These are phyloP conservation scores for Pleurotus giganteus DNA, from an alignment of 768 basidiomycete genomes.

Conservation along the genomic window DNA sequence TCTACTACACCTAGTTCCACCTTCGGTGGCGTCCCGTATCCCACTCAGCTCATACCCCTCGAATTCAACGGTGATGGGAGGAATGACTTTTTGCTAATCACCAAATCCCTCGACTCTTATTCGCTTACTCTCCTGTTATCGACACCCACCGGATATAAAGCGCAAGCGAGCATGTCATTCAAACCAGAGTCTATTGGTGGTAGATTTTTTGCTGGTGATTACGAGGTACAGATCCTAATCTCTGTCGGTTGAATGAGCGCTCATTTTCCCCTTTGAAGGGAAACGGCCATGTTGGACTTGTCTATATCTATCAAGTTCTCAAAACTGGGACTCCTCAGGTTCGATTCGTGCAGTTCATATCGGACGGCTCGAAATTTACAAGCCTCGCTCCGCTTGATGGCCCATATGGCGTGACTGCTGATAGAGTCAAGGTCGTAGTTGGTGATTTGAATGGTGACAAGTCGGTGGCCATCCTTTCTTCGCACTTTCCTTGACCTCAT, in stretches of 20 bases:
- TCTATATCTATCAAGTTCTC: background rate
- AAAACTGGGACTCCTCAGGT: background rate
- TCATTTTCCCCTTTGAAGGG: background rate
- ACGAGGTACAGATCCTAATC: background rate
- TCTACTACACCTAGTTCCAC: background rate
- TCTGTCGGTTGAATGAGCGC: background rate
- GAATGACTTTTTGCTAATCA: background rate
- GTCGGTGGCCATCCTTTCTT: background rate
- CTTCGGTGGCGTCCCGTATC: background rate
- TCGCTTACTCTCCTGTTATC: background rate
- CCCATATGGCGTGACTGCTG: background rate
- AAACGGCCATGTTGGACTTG: slow-evolving; percentile 1
- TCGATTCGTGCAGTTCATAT: background rate
- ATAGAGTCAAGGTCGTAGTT: background rate
- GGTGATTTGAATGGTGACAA: background rate
- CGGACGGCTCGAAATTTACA: background rate
- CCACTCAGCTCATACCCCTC: background rate
- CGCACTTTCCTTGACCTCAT: background rate
- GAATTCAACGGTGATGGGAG: slow-evolving; percentile 1
- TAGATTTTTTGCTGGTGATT: background rate
- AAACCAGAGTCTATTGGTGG: background rate
- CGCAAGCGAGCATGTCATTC: background rate
- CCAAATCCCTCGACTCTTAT: background rate
- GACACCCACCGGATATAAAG: background rate
- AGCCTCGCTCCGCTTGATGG: background rate